Conservation (phyloP, 495 filamentous ascomycete species). For the Entonaema liquescens region DNA sequence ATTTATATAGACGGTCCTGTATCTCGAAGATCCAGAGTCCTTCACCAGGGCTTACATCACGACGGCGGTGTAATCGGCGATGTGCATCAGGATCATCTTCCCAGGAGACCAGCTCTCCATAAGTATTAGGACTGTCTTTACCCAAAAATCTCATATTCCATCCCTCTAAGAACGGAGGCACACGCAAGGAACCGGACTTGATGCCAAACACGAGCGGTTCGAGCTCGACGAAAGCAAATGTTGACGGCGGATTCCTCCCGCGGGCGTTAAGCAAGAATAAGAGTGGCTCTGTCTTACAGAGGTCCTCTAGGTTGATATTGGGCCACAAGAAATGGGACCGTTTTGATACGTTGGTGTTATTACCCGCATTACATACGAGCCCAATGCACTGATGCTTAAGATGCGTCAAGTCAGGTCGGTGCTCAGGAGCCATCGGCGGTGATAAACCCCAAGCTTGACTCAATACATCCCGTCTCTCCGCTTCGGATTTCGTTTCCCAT, state of each 20-base stretch:
- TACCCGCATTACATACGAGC: neutral
- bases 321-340: conserved; percentile 2
- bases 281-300: neutral
- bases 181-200: neutral
- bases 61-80: neutral
- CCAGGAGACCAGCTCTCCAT: neutral
- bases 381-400: neutral
- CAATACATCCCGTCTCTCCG: neutral
- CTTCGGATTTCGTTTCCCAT: neutral
- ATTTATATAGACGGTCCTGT: neutral
- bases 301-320: neutral
- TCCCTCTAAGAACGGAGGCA: neutral
- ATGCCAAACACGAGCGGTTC: neutral
- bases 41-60: neutral
- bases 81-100: neutral
- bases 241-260: neutral
- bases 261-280: conserved; percentile 2
- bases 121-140: neutral
- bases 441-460: neutral
- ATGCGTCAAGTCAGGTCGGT: conserved; percentile 4
- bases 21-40: conserved; percentile 7
- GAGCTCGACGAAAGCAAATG: neutral
- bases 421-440: neutral
- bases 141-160: neutral
- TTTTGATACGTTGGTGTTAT: neutral